A percentile compares a stretch with the other conserved stretches of the same genome.
phyloP scores from a whole-genome alignment of 2,329 filamentous ascomycete genomes.

The Cladosporium sphaerospermum region DNA sequence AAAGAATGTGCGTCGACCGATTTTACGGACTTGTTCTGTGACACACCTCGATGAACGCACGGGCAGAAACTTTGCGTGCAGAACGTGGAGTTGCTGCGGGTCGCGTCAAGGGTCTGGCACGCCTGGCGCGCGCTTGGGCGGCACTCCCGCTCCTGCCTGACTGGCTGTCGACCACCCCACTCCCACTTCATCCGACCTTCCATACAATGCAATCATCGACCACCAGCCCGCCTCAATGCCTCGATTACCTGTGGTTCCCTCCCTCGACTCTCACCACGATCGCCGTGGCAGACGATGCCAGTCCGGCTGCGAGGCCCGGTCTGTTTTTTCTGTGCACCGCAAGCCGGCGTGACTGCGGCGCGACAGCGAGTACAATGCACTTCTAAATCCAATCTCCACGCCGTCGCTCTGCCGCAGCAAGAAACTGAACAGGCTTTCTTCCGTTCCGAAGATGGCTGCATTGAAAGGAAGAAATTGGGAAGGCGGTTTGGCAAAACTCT shows the following conservation, averaged over 20 bases:
- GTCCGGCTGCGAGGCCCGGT: constrained; percentile 17
- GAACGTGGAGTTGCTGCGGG: background rate
- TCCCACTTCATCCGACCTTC: too few species aligned
- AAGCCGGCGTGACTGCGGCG: constrained; percentile 13
- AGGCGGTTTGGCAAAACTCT: background rate
- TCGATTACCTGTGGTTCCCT: too few species aligned
- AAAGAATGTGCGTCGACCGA: too few species aligned
- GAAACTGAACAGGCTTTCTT: background rate
- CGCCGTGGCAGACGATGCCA: constrained; percentile 13
- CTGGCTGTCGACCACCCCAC: too few species aligned
- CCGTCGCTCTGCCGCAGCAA: background rate
- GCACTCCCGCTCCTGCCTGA: background rate
- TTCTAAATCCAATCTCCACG: background rate
- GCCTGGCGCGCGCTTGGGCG: background rate
- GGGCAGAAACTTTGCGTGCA: background rate
- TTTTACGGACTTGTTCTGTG: background rate
- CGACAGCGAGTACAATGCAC: constrained; percentile 13
- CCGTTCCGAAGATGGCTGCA: background rate
- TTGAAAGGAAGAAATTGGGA: background rate
- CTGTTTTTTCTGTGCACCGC: constrained; percentile 21
- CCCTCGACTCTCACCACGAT: background rate
- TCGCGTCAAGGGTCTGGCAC: background rate
- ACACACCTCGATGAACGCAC: background rate
- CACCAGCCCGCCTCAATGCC: too few species aligned
- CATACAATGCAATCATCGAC: too few species aligned